Conservation (phyloP, 2,329 filamentous ascomycete genomes). For the Arthrinium phaeospermum region DNA sequence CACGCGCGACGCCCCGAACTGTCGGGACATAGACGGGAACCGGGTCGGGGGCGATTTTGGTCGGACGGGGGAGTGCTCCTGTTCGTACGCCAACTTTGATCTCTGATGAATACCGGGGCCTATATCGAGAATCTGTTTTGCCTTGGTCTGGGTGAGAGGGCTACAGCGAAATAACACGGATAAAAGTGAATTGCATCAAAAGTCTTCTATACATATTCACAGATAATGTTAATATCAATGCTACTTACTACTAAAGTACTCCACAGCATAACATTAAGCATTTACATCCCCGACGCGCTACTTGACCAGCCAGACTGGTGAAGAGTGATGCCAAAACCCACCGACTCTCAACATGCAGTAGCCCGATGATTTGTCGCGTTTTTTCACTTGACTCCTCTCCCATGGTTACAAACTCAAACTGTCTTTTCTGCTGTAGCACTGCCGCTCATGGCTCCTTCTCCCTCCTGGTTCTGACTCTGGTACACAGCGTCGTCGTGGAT, state of each 20-base stretch:
- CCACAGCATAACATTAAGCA: too few species aligned
- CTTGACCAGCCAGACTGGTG: not conserved
- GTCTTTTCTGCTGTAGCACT: not conserved
- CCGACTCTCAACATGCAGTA: not conserved
- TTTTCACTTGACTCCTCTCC: not conserved
- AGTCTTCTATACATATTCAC: too few species aligned
- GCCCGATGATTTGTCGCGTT: not conserved
- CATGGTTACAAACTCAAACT: not conserved
- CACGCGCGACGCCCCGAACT: conserved; percentile 58
- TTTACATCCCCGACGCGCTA: not conserved
- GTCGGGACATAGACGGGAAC: conserved; percentile 48
- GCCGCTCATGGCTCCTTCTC: not conserved
- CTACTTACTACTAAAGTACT: too few species aligned
- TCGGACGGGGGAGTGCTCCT: conserved; percentile 41
- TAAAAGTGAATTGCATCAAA: too few species aligned
- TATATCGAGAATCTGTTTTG: too few species aligned
- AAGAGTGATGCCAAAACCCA: too few species aligned
- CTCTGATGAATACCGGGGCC: not conserved
- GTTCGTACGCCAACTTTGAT: conserved; percentile 45
- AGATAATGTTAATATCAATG: too few species aligned
- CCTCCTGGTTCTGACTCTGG: not conserved
- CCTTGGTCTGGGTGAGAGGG: too few species aligned
- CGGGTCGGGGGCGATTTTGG: conserved; percentile 44
- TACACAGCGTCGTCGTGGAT: conserved; percentile 40
- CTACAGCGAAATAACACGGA: too few species aligned